Evolutionary conservation across 2,329 filamentous ascomycete genomes (phyloP), one percentile per base, ranked within the genome.

Genomic region (Mycocentrospora acerina): DNA sequence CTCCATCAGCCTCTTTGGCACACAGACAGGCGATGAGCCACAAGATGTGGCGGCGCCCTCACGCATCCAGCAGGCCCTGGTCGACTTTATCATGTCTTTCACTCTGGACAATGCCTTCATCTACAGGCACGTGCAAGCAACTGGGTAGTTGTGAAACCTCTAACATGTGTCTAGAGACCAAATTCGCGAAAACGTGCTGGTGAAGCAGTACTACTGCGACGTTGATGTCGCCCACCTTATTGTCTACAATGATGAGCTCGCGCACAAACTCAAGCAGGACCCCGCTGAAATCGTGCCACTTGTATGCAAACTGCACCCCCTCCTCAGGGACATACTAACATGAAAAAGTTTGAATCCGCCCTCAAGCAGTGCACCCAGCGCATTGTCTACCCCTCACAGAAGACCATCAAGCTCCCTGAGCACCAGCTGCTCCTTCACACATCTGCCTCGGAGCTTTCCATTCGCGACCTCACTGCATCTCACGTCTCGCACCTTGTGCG

Each of bases 391-490:
- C 90, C 93, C 24, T 83, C 82, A 4, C 76, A 82, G 48, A 76
- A 74, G 55, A 73, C 80, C 40, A 78, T 83, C 62, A 71, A 80
- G 39, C 80, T 97, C 37, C 93, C 91, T 3, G 83, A 94, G 57
- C 91, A 97, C 67, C 93, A 98, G 69, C 82, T 98, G 19, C 86
- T 98, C 40, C 82, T 98, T 32, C 90, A 97, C 70, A 97, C 93
- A 35, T 88, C 84, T 42, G 90, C 90, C 50, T 85, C 91, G 35
- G 84, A 94, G 66, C 89, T 90, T 19, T 93, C 91, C 0, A 97
- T 98, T 57, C 86, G 93, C 51, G 90, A 96, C 53, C 80, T 98
- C 26, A 93, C 94, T 57, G 94, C 93, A 7, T 85, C 87, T 48
- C 91, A 89, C 48, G 94, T 98, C 53, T 90, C 91, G 4, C 85